Evolutionary conservation across 2,329 filamentous ascomycete genomes (phyloP).

Genomic region (Pestalotiopsis sp.): DNA sequence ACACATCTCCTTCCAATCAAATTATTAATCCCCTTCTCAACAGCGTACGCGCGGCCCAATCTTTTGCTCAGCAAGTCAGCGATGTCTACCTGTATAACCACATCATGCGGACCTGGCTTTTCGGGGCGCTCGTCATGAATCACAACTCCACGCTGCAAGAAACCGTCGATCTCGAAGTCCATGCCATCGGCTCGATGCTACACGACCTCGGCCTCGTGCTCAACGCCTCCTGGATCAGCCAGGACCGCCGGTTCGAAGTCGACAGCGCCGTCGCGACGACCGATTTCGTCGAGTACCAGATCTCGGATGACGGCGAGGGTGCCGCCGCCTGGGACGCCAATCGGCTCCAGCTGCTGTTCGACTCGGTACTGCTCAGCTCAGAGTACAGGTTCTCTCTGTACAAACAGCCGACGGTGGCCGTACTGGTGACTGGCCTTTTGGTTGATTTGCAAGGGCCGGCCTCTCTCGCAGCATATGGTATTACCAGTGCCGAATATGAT

Average conservation of each 20-base stretch:
- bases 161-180: constrained; percentile 38
- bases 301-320: constrained; percentile 17
- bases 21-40: too few relatives aligned
- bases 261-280: constrained; percentile 49
- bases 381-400: constrained; percentile 21
- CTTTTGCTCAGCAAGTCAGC: constrained; percentile 8
- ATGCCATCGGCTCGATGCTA: constrained; percentile 40
- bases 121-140: constrained; percentile 16
- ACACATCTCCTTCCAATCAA: too few relatives aligned
- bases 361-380: constrained; percentile 26
- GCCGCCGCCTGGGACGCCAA: constrained; percentile 37
- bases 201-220: constrained; percentile 43
- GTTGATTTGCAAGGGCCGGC: constrained; percentile 39
- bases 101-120: constrained; percentile 20
- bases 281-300: constrained; percentile 35
- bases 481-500: constrained; percentile 36
- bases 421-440: constrained; percentile 34
- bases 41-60: constrained; percentile 14
- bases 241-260: constrained; percentile 52
- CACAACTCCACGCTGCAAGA: constrained; percentile 22
- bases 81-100: constrained; percentile 15
- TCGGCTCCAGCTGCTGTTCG: constrained; percentile 49
- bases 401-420: constrained; percentile 45
- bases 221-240: constrained; percentile 35
- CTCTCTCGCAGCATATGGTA: constrained; percentile 24